phyloP scores from a whole-genome alignment of 1,284 basidiomycete species.

The Bondarzewia mesenterica region DNA sequence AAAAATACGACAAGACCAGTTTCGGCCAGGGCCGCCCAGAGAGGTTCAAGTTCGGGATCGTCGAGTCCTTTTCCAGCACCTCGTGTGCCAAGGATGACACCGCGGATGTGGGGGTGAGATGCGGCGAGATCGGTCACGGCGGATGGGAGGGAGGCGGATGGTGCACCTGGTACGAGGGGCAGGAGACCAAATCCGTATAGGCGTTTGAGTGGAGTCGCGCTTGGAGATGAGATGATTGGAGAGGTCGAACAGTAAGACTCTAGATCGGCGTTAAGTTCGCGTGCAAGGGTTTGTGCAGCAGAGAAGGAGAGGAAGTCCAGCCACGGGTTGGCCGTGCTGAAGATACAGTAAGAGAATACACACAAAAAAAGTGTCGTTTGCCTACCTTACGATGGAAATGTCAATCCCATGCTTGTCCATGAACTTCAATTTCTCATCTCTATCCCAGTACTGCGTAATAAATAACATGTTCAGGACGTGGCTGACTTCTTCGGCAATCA shows the following conservation, averaged over 20 bases:
- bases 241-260: slow-evolving; percentile 69
- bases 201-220: slow-evolving; percentile 36
- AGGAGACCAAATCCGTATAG: slow-evolving; percentile 81
- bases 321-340: slow-evolving; percentile 80
- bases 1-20: slow-evolving; percentile 69
- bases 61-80: slow-evolving; percentile 77
- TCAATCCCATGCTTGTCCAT: slow-evolving; percentile 74
- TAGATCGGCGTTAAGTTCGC: slow-evolving; percentile 66
- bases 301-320: slow-evolving; percentile 70
- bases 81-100: slow-evolving; percentile 75
- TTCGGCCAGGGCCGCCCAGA: slow-evolving; percentile 68
- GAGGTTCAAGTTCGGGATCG: slow-evolving; percentile 65
- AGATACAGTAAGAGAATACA: slow-evolving; percentile 1
- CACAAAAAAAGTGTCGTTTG: not conserved
- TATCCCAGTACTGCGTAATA: slow-evolving; percentile 83
- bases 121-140: slow-evolving; percentile 56
- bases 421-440: slow-evolving; percentile 67
- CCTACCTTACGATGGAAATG: slow-evolving; percentile 57
- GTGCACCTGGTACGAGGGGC: slow-evolving; percentile 65
- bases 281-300: slow-evolving; percentile 60
- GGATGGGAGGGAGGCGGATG: slow-evolving; percentile 46
- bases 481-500: slow-evolving; percentile 18
- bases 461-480: slow-evolving; percentile 5
- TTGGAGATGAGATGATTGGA: slow-evolving; percentile 34
- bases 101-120: slow-evolving; percentile 57